phyloP scores from a whole-genome alignment of 2,329 filamentous ascomycete genomes.

The Fusarium foetens region DNA sequence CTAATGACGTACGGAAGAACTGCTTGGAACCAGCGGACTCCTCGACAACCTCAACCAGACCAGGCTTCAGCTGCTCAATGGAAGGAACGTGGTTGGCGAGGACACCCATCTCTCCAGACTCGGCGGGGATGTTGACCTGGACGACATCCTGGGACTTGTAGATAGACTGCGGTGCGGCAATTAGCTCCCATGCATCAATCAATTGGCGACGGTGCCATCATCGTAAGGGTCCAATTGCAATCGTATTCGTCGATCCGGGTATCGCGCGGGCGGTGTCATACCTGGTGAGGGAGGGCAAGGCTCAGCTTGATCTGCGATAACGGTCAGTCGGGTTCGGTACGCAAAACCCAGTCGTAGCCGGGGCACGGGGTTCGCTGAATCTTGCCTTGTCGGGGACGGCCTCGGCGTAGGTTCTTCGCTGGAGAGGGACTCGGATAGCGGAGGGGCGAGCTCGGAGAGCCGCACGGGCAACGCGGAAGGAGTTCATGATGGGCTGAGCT shows the following conservation, averaged over 20 bases:
- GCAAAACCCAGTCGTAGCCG: conserved; percentile 36
- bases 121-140: conserved; percentile 98
- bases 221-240: conserved; percentile 44
- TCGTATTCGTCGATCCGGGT: conserved; percentile 37
- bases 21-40: conserved; percentile 91
- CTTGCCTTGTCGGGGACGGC: conserved; percentile 83
- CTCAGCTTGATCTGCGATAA: conserved; percentile 87
- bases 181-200: conserved; percentile 55
- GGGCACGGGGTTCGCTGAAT: conserved; percentile 18
- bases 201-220: conserved; percentile 41
- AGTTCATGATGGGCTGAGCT: conserved; percentile 80
- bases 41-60: conserved; percentile 94
- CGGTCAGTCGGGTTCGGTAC: conserved; percentile 41
- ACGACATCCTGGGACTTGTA: conserved; percentile 77
- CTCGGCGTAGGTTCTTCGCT: conserved; percentile 92
- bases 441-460: conserved; percentile 86
- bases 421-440: conserved; percentile 77
- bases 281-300: conserved; percentile 97
- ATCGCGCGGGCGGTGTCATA: conserved; percentile 62
- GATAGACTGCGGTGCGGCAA: conserved; percentile 71
- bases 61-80: conserved; percentile 98
- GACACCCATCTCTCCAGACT: conserved; percentile 99
- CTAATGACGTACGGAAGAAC: conserved; percentile 86
- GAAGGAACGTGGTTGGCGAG: conserved; percentile 98
- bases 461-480: conserved; percentile 89